Evolutionary conservation across 352 stramenopile species (phyloP), one percentile per base, ranked within the genome.

Genomic region (Elongisporangium prolatum): DNA sequence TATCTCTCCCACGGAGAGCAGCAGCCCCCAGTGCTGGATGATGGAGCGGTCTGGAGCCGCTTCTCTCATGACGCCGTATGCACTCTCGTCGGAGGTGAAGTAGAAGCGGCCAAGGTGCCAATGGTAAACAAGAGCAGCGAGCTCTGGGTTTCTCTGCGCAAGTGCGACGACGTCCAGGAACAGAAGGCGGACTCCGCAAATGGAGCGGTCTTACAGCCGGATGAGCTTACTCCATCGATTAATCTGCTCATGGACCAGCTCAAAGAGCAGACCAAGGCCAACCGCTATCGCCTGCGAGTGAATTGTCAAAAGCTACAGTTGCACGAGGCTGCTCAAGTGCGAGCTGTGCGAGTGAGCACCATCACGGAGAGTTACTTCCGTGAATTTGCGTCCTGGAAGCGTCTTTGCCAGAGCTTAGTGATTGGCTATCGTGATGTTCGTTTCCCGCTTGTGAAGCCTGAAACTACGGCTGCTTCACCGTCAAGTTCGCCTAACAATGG

Each of bases 301-400:
- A 54, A 93, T 5, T 81, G 74, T 24, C 80, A 75, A 34, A 80
- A 72, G 50, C 56, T 86, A 8, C 69, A 86, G 56, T 17, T 37
- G 0, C 61, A 67, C 14, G 71, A 86, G 50, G 25, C n/a, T 18
- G 66, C 69, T 14, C 63, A 77, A 58, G 67, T 38, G n/a, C 54
- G 52, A 24, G 47, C 38, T 17, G 16, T 57, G 55, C 50, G 62
- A 67, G 18, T 37, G 22, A 38, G 20, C 34, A 4, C 37, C 14
- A 55, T 69, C 3, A 80, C 82, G 1, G 83, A 91, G 49, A 37
- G 63, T n/a, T 88, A 91, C 28, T 94, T 92, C 61, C 69, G 71
- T 11, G 84, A 95, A 48, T 90, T 88, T 61, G 66, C 74, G 9
- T 65, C 79, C 11, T 95, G 86, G 86, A 93, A 94, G 49, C 70